Base-by-base conservation (phyloP, 2,329 filamentous ascomycete species). In the Venturia oleaginea region DNA sequence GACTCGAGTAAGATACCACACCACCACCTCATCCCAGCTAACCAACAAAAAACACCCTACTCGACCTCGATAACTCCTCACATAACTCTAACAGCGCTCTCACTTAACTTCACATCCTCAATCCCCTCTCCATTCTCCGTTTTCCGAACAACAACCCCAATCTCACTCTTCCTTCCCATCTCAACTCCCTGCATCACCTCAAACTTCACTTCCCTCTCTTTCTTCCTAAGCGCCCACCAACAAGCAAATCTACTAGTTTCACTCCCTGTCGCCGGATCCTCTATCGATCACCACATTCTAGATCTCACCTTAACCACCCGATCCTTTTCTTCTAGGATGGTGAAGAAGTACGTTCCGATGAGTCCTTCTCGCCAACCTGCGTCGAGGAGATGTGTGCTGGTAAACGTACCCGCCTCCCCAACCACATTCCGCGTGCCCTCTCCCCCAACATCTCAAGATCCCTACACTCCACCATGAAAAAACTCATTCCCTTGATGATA, bases 401-500 rank as follows among this genome's bases (percentile, higher is more conserved):
- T 15, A 32, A 59, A 32, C 3, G 11, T 37, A 59, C 6, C 54
- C 3, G 54, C 7, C 17, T 40, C 11, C 4, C 11, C 38, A 61
- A 61, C 8, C 6, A 27, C 30, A 38, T 22, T 34, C 1, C 13
- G 24, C 34, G 59, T 2, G 8, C 32, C 2, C 19, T 24, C 32
- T 19, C n/a, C 15, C 76, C 60, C 22, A 93, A 78, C 10, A 81
- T 79, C 37, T 85, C 84, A 13, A 90, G 74, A 64, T 79, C 81
- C 0, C 83, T 77, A 24, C 94, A 77, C 68, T 83, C 76, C 15
- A 89, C 78, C 40, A 90, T 80, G n/a, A 85, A 74, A 73, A 91
- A 92, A 0, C 84, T 84, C 86, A 92, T 88, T 59, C 89, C 90
- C 55, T 84, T 84, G 43, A 91, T 88, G 55, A 91, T 77, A 51